Evolutionary conservation across 768 basidiomycete species (phyloP).

Genomic region (Tylopilus sp.): DNA sequence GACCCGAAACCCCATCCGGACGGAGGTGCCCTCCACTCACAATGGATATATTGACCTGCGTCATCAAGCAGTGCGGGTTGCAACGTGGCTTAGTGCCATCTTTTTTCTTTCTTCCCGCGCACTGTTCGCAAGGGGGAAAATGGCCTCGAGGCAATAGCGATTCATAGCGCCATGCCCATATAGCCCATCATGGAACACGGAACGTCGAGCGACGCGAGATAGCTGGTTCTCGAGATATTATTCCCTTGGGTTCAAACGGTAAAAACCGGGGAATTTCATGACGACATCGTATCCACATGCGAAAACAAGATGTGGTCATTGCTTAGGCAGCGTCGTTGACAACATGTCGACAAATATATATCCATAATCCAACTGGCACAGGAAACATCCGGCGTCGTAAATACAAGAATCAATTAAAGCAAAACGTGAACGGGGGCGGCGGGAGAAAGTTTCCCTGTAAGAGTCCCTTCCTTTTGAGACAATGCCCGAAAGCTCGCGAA

Average conservation of each 20-base stretch:
- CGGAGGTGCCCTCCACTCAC: neutral
- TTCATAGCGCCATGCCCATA: neutral
- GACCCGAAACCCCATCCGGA: slow-evolving; percentile 1
- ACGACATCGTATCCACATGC: too few species aligned
- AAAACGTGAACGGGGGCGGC: neutral
- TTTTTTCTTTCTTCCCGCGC: neutral
- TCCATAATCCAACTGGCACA: too few species aligned
- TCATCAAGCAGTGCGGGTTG: neutral
- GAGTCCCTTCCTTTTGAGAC: neutral
- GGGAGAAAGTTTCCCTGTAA: neutral
- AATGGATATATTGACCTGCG: slow-evolving; percentile 3
- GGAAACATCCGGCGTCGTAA: neutral
- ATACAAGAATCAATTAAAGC: neutral
- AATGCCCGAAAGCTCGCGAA: neutral
- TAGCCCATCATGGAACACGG: neutral
- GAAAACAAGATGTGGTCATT: too few species aligned
- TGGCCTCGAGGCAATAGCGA: slow-evolving; percentile 4
- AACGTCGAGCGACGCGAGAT: slow-evolving; percentile 1
- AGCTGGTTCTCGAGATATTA: neutral
- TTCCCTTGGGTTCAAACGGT: too few species aligned
- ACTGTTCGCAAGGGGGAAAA: neutral
- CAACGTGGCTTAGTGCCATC: slow-evolving; percentile 2
- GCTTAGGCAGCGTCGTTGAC: too few species aligned
- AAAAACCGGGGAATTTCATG: too few species aligned
- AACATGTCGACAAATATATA: neutral